These are phyloP conservation scores for Xylariaceae sp. DNA, from an alignment of 2,329 filamentous ascomycete species.

Conservation along the genomic window DNA sequence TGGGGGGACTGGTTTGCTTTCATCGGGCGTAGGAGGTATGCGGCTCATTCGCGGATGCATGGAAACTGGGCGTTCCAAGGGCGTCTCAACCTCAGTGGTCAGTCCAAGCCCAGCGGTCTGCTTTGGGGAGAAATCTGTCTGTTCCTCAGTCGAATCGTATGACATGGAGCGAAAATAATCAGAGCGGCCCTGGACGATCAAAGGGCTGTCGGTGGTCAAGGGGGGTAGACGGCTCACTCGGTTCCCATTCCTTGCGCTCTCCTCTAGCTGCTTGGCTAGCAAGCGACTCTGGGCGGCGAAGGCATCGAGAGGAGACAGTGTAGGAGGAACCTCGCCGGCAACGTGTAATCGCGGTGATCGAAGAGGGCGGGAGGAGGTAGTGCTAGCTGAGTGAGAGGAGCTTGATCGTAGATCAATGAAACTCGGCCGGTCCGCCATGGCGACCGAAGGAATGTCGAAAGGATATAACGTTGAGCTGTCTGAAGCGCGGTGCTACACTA, in stretches of 20 bases:
- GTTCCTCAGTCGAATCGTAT: constrained; percentile 62
- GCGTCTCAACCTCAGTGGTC: constrained; percentile 62
- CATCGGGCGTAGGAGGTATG: constrained; percentile 58
- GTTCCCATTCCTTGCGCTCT: constrained; percentile 73
- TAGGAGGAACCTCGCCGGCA: constrained; percentile 82
- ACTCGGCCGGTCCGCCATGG: constrained; percentile 63
- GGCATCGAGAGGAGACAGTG: constrained; percentile 91
- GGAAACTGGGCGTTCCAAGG: constrained; percentile 67
- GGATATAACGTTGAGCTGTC: constrained; percentile 7
- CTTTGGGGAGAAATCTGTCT: constrained; percentile 43
- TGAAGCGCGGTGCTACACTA: constrained; percentile 4
- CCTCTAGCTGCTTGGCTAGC: constrained; percentile 85
- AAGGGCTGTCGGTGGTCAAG: constrained; percentile 79
- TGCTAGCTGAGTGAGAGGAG: constrained; percentile 57
- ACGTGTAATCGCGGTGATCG: constrained; percentile 78
- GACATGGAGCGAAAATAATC: constrained; percentile 82
- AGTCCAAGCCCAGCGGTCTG: constrained; percentile 54
- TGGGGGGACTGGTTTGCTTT: constrained; percentile 53
- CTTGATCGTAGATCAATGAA: constrained; percentile 65
- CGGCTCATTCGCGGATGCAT: constrained; percentile 78
- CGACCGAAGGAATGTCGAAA: constrained; percentile 26
- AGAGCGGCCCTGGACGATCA: constrained; percentile 75
- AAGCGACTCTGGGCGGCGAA: constrained; percentile 91
- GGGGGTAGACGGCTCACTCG: constrained; percentile 87
- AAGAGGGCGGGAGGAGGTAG: constrained; percentile 58